Conservation (phyloP, 2,329 filamentous ascomycete species). For the Hawksworthiomyces lignivorus region DNA sequence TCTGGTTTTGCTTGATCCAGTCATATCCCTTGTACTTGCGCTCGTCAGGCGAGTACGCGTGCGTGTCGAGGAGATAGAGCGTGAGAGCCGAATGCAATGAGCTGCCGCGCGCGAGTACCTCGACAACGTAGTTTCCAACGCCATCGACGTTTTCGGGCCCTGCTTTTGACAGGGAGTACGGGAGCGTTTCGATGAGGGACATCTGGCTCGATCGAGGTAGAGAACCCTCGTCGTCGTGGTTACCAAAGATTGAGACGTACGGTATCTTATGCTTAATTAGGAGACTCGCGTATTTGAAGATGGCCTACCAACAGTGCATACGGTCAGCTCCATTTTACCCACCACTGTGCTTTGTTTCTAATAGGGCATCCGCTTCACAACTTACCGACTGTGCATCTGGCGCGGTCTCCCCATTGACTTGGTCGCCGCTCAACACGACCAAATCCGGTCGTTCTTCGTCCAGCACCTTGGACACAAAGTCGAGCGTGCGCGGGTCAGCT, state of each 20-base stretch:
- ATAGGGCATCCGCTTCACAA: too few species aligned
- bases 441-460: slow-evolving; percentile 93
- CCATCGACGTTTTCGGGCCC: slow-evolving; percentile 81
- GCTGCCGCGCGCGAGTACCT: slow-evolving; percentile 72
- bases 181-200: slow-evolving; percentile 76
- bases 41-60: slow-evolving; percentile 86
- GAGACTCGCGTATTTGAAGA: slow-evolving; percentile 86
- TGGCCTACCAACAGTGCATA: too few species aligned
- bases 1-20: slow-evolving; percentile 92
- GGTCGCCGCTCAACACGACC: slow-evolving; percentile 85
- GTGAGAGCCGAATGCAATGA: slow-evolving; percentile 86
- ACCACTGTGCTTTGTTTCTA: too few species aligned
- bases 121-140: slow-evolving; percentile 89
- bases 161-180: slow-evolving; percentile 78
- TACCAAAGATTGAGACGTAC: slow-evolving; percentile 88
- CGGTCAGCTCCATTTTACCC: too few species aligned
- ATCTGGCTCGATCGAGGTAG: slow-evolving; percentile 73
- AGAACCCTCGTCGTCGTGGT: slow-evolving; percentile 89
- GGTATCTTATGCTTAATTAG: slow-evolving; percentile 84
- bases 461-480: slow-evolving; percentile 75
- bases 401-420: slow-evolving; percentile 89
- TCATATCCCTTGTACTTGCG: slow-evolving; percentile 86
- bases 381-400: slow-evolving; percentile 79
- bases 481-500: slow-evolving; percentile 82
- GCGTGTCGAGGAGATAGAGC: slow-evolving; percentile 90